These are phyloP conservation scores for Protea cynaroides DNA, from an alignment of 164 flowering plant species.

Conservation along the genomic window DNA sequence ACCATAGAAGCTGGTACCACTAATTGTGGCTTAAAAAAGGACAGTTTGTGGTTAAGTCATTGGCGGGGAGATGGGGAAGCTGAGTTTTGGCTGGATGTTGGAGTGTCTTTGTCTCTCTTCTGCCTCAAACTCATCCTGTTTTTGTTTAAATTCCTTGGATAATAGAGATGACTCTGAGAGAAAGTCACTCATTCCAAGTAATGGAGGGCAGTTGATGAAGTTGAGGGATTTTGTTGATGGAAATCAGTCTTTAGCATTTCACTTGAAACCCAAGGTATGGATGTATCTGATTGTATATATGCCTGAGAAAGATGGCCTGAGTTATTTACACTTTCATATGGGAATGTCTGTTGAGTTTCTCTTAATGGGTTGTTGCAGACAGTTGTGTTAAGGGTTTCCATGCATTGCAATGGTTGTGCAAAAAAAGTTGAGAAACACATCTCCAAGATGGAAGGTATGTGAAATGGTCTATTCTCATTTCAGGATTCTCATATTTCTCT, in stretches of 20 bases:
- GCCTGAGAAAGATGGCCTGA: not conserved
- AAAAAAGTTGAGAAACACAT: slow-evolving; percentile 68
- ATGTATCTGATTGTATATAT: not conserved
- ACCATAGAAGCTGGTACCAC: no score
- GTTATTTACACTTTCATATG: not conserved
- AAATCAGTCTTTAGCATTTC: slow-evolving; percentile 66
- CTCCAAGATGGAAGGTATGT: slow-evolving; percentile 68
- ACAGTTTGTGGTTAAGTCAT: not conserved
- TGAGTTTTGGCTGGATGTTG: slow-evolving; percentile 50
- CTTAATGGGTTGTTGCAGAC: slow-evolving; percentile 31
- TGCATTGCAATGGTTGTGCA: slow-evolving; percentile 88
- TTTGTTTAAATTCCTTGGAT: slow-evolving; percentile 46
- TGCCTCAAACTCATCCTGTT: slow-evolving; percentile 44
- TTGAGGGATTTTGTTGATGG: slow-evolving; percentile 52
- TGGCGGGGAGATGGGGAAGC: slow-evolving; percentile 41
- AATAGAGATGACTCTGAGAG: slow-evolving; percentile 29
- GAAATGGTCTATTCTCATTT: no score
- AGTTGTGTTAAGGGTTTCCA: slow-evolving; percentile 74
- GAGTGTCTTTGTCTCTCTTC: slow-evolving; percentile 47
- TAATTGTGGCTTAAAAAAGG: slow-evolving; percentile 13
- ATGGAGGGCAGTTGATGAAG: slow-evolving; percentile 26
- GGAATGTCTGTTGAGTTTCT: not conserved
- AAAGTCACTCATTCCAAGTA: slow-evolving; percentile 34
- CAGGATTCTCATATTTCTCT: no score
- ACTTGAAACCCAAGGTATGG: slow-evolving; percentile 66